phyloP scores from a whole-genome alignment of 1,284 basidiomycete genomes.

The Peniophora sp. region DNA sequence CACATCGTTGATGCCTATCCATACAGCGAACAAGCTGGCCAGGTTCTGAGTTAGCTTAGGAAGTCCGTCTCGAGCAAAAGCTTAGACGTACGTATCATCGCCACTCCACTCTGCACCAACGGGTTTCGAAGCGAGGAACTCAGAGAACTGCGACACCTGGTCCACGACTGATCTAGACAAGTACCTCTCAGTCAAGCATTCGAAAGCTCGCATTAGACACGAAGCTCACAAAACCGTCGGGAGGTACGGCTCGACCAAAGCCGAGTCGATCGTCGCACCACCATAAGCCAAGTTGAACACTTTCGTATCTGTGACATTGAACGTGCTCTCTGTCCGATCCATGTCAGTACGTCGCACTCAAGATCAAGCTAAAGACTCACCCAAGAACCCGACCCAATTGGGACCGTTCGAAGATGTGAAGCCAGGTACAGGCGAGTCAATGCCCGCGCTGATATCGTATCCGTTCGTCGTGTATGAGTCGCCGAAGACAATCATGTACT shows the following conservation, averaged over 20 bases:
- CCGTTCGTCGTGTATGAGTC: conserved; percentile 48
- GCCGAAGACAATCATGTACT: conserved; percentile 47
- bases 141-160: conserved; percentile 51
- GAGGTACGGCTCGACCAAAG: conserved; percentile 45
- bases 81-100: conserved; percentile 33
- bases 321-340: conserved; percentile 26
- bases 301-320: conserved; percentile 49
- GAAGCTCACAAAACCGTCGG: conserved; percentile 45
- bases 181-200: neutral
- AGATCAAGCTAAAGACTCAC: conserved; percentile 22
- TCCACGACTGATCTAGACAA: conserved; percentile 49
- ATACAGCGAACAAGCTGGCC: conserved; percentile 41
- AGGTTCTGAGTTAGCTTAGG: too few relatives aligned
- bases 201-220: neutral
- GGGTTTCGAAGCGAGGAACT: conserved; percentile 43
- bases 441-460: conserved; percentile 51
- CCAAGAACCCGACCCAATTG: conserved; percentile 24
- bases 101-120: conserved; percentile 43
- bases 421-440: conserved; percentile 44
- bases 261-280: conserved; percentile 56
- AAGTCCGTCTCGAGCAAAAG: too few relatives aligned
- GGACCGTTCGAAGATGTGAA: conserved; percentile 14
- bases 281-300: conserved; percentile 54
- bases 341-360: neutral
- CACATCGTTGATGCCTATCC: conserved; percentile 63